Evolutionary conservation across 2,329 filamentous ascomycete species (phyloP), one percentile per base, ranked within the genome.

Genomic region (Cryphonectria japonica): DNA sequence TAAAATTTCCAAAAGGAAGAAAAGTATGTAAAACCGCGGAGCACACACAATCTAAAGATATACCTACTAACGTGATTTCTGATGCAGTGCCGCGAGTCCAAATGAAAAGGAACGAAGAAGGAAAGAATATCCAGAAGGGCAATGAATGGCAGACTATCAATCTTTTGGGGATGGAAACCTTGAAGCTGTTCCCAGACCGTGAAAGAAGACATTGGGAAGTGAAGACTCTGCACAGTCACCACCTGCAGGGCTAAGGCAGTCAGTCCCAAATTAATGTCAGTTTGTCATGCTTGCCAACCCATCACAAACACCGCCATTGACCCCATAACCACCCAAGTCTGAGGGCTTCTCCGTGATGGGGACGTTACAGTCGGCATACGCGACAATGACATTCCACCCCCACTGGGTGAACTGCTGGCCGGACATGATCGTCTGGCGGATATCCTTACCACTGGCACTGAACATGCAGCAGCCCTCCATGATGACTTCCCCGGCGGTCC

Each of bases 401-500:
- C 67, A 72, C 22, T 66, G 70, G 16, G 70, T 72, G 50, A 70
- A 72, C n/a, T 72, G 70, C 43, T 72, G 70, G 46, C 70, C 70
- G 34, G 41, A 26, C 19, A 67, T 52, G 22, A 60, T 32, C 29
- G 37, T 14, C 46, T 66, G 64, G 46, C 57, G 9, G n/a, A 66
- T 54, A 34, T 26, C 11, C 16, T n/a, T 2, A 4, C 32, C 50
- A 11, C 34, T 66, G 9, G 46, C 22, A 34, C 34, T 66, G 46
- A 26, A 57, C 29, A 66, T 54, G 50, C 70, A 72, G 26, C 70
- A 72, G 22, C 67, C 29, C 1, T 29, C 29, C 37, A 46, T 8
- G 11, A 72, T 26, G 2, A n/a, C 32, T 0, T 3, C 8, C 0
- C 39, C 19, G n/a, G 43, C 39, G 16, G 26, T 19, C 3, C 62